Base-by-base conservation (phyloP, 163 green algal species). In the Chlamydomonas reinhardtii region DNA sequence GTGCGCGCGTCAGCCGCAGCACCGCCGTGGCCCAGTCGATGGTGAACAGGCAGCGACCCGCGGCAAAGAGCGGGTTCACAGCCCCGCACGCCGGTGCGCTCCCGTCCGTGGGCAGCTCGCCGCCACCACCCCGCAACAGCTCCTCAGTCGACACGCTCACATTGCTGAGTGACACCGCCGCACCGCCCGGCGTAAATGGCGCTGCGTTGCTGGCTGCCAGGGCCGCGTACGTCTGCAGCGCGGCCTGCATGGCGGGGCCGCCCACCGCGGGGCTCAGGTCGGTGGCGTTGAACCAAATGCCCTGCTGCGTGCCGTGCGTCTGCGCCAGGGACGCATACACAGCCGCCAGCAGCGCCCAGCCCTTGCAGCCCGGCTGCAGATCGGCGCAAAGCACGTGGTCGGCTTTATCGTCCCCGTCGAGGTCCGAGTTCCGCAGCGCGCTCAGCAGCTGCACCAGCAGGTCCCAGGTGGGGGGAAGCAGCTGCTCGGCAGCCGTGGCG, bases 321-420 rank as follows among this genome's bases (percentile, higher is more conserved):
- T 84, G 77, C 31, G 65, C 65, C n/a, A 84, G 2, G 1, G 77
- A 66, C 4, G 65, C 77, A 31, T 70, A 84, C 8, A 84, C 68
- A 12, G 77, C 77, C 0, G 77, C 29, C n/a, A 84, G 77, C 39
- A 84, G 8, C 65, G 77, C 65, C 3, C 77, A 22, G 66, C 65
- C 77, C 66, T 84, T 84, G 43, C 77, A 84, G 29, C 77, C 77
- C 68, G 76, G 62, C 76, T 75, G 74, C 43, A 84, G 20, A 32
- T 84, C 77, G 5, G 37, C 16, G 20, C 77, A 84, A n/a, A 84
- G 17, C n/a, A 69, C 77, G 31, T 76, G 66, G 31, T 84, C 77
- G 14, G 66, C n/a, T 12, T 11, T 17, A 19, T 48, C 43, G 48
- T 84, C 66, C 15, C 66, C 66, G 39, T 76, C 66, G 6, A 84